Conservation (phyloP, 192 early-diverging fungal species). For the Coemansia sp. region DNA sequence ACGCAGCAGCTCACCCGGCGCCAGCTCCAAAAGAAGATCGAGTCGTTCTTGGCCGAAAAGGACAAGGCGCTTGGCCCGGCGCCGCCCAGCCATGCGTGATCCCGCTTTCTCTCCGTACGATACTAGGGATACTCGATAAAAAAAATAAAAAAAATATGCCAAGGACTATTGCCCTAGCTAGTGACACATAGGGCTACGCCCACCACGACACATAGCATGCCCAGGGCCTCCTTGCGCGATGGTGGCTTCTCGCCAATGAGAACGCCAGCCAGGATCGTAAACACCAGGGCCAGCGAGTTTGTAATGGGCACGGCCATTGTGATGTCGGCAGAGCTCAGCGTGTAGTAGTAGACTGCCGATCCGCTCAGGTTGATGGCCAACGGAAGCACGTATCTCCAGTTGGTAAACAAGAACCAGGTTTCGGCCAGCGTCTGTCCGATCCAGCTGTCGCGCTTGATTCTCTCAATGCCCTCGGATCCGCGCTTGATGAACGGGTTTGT, state of each 20-base stretch:
- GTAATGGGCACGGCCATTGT: constrained; percentile 89
- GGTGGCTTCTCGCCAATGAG: constrained; percentile 75
- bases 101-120: no score
- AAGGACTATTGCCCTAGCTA: constrained; percentile 9
- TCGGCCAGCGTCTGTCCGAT: constrained; percentile 56
- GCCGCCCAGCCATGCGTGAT: not conserved
- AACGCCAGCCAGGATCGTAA: constrained; percentile 73
- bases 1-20: constrained; percentile 60
- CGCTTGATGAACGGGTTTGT: constrained; percentile 95
- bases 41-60: constrained; percentile 41
- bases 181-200: constrained; percentile 67
- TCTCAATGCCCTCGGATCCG: constrained; percentile 75
- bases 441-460: constrained; percentile 57
- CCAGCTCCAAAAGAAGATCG: constrained; percentile 59
- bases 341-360: constrained; percentile 89
- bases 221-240: constrained; percentile 54
- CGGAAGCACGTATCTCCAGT: constrained; percentile 88
- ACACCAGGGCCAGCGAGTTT: constrained; percentile 83
- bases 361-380: constrained; percentile 86
- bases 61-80: constrained; percentile 16
- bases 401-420: constrained; percentile 68
- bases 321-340: constrained; percentile 73
- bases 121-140: no score
- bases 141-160: not conserved
- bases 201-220: constrained; percentile 61